phyloP scores from a whole-genome alignment of 2,329 filamentous ascomycete genomes.

The Penicillium sp. region DNA sequence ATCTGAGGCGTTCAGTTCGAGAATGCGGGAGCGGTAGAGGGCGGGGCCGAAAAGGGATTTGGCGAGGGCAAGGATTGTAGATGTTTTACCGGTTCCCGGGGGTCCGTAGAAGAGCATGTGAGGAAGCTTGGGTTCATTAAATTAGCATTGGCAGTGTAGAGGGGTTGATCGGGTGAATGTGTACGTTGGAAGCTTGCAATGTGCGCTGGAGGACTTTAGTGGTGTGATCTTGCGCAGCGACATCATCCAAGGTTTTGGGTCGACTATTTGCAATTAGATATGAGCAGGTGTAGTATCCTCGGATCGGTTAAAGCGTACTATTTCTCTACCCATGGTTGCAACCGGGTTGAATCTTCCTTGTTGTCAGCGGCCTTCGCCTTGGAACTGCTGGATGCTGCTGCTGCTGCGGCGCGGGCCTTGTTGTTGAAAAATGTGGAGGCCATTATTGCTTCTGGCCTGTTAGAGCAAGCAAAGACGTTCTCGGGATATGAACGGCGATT shows the following conservation, averaged over 20 bases:
- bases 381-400: conserved; percentile 69
- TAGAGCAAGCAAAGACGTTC: neutral
- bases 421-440: conserved; percentile 94
- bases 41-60: conserved; percentile 97
- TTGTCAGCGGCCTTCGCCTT: conserved; percentile 65
- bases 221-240: conserved; percentile 96
- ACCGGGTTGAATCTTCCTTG: conserved; percentile 62
- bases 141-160: neutral
- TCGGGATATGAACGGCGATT: neutral
- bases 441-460: conserved; percentile 26
- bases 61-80: conserved; percentile 91
- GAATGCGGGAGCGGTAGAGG: conserved; percentile 88
- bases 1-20: conserved; percentile 98
- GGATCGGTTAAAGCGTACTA: conserved; percentile 61
- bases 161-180: neutral
- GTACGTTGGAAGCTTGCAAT: conserved; percentile 86
- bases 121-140: conserved; percentile 61
- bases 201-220: conserved; percentile 89
- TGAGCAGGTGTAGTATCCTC: neutral
- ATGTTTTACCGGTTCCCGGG: conserved; percentile 96
- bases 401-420: conserved; percentile 74
- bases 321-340: conserved; percentile 98
- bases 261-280: conserved; percentile 58
- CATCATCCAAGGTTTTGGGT: conserved; percentile 89
- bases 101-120: conserved; percentile 99